These are phyloP conservation scores for Pythium apleroticum DNA, from an alignment of 352 stramenopile species.

Conservation along the genomic window DNA sequence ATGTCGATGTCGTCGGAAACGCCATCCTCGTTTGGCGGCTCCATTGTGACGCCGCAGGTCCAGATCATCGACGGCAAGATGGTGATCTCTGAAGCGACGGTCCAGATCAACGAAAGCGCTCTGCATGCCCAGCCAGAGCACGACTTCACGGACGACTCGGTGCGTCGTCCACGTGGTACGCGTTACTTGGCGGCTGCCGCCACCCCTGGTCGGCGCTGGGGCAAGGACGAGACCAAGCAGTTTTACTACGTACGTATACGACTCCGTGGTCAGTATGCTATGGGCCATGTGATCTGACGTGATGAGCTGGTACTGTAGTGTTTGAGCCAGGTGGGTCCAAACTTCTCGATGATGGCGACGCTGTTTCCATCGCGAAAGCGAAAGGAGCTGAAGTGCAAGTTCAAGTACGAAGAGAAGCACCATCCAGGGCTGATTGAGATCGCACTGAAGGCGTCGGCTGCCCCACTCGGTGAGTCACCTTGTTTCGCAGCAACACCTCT, in stretches of 20 bases:
- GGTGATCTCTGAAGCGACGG: constrained; percentile 69
- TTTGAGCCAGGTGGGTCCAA: constrained; percentile 77
- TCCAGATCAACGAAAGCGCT: constrained; percentile 56
- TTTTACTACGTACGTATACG: constrained; percentile 82
- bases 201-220: constrained; percentile 62
- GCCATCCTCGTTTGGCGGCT: constrained; percentile 52
- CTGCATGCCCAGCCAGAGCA: constrained; percentile 25
- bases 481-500: not conserved
- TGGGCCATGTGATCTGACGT: not conserved
- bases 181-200: constrained; percentile 45
- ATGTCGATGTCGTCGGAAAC: constrained; percentile 67
- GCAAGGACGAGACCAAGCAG: constrained; percentile 84
- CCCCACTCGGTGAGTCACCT: constrained; percentile 43
- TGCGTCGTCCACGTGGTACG: constrained; percentile 32
- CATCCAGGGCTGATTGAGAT: constrained; percentile 77
- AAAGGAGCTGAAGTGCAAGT: constrained; percentile 86
- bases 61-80: constrained; percentile 87
- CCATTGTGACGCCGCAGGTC: constrained; percentile 74
- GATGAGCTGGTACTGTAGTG: constrained; percentile 44
- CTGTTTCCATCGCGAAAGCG: constrained; percentile 81
- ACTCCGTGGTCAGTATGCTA: not conserved
- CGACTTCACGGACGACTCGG: constrained; percentile 35
- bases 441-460: constrained; percentile 63
- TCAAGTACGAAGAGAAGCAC: constrained; percentile 87
- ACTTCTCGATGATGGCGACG: constrained; percentile 88